Evolutionary conservation across 2,329 filamentous ascomycete species (phyloP), one percentile per base, ranked within the genome.

Genomic region (Colletotrichum higginsianum): DNA sequence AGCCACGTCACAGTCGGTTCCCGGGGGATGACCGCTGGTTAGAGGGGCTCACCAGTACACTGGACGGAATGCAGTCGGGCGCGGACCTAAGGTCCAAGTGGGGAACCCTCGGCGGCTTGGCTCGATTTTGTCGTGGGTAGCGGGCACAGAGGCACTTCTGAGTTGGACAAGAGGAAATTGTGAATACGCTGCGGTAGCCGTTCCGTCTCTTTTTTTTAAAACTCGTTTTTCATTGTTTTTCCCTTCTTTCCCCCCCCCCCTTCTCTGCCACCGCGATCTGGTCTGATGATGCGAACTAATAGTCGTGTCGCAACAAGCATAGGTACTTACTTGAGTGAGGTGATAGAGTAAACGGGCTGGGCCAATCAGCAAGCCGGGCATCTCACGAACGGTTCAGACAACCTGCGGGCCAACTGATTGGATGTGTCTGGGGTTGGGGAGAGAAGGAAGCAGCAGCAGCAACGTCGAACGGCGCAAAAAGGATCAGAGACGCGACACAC

Each of bases 1-100:
- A 30, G 53, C 61, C 63, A 67, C 56, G 67, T 62, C 67, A 70
- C 67, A 56, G 49, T 70, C 67, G 47, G 55, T 44, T 70, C 67
- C 56, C 18, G 8, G 46, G 58, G 38, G 65, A 23, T 58, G 68
- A 18, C 30, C 46, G 60, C 44, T 38, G 52, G 40, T 42, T n/a
- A 15, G 9, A n/a, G 16, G 21, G 40, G 47, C 15, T 3, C 18
- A 23, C 23, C 21, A 23, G 35, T 23, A 38, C 50, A 46, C 52
- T 30, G 53, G n/a, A 8, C n/a, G 42, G 62, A 58, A 62, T 62
- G 35, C 21, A 52, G 16, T 38, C 16, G 35, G n/a, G 35, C n/a
- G 47, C 52, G 46, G n/a, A 61, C n/a, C 30, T 16, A 26, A 12
- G 26, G 30, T 15, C 35, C 21, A 38, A n/a, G 30, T 26, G n/a